Evolutionary conservation across 2,329 filamentous ascomycete genomes (phyloP).

Genomic region (Penicillium sp.): DNA sequence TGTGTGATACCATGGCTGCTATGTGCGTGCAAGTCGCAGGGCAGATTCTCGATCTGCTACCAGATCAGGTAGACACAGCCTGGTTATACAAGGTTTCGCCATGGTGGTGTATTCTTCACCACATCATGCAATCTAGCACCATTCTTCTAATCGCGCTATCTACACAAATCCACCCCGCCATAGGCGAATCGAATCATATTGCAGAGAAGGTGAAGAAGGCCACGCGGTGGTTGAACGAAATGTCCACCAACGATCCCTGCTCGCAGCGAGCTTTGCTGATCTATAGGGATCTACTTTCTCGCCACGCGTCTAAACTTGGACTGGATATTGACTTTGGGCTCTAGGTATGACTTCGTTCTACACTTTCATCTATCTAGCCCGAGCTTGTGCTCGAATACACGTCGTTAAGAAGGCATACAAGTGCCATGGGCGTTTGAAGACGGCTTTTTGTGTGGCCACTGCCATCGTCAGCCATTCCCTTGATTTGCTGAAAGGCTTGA

Average conservation of each 20-base stretch:
- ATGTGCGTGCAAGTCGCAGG: slow-evolving; percentile 39
- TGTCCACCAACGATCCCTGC: slow-evolving; percentile 35
- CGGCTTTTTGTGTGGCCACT: background rate
- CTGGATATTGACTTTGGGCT: background rate
- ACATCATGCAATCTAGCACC: slow-evolving; percentile 42
- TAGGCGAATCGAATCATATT: slow-evolving; percentile 27
- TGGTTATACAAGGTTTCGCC: slow-evolving; percentile 35
- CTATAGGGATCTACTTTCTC: slow-evolving; percentile 27
- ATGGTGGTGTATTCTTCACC: slow-evolving; percentile 46
- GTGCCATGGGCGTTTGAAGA: background rate
- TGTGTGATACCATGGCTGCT: slow-evolving; percentile 36
- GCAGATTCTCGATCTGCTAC: slow-evolving; percentile 35
- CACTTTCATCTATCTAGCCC: background rate
- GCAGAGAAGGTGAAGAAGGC: slow-evolving; percentile 35
- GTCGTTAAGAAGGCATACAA: background rate
- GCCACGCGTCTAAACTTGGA: slow-evolving; percentile 17
- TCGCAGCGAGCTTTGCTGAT: slow-evolving; percentile 37
- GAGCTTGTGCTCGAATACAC: background rate
- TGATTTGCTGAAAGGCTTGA: background rate
- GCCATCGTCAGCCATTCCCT: background rate
- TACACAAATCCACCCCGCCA: slow-evolving; percentile 31
- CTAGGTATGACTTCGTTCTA: background rate
- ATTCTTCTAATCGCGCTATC: slow-evolving; percentile 42
- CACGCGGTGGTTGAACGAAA: slow-evolving; percentile 37
- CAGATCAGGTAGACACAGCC: slow-evolving; percentile 32